Evolutionary conservation across 257 asterid genomes (phyloP).

Genomic region (Ajuga chamaepitys): DNA sequence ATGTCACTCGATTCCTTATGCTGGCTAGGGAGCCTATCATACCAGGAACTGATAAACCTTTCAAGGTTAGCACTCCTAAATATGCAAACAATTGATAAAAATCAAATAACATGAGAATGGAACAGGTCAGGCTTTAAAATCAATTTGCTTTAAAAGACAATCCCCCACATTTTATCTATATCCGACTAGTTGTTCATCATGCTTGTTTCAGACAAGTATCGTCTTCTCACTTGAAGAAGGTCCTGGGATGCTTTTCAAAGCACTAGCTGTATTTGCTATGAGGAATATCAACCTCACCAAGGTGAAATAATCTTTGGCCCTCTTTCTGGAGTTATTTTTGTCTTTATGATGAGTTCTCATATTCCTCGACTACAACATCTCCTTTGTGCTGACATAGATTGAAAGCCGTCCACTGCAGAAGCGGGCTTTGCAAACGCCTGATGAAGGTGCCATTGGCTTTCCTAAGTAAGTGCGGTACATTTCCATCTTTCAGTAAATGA

Average conservation of each 20-base stretch:
- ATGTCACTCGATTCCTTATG: conserved; percentile 94
- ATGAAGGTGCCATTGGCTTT: conserved; percentile 44
- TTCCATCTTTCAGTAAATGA: background rate
- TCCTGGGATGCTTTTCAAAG: conserved; percentile 97
- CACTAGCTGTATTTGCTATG: conserved; percentile 95
- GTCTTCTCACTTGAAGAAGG: conserved; percentile 99
- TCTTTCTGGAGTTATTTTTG: background rate
- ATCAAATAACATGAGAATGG: background rate
- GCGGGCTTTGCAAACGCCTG: conserved; percentile 62
- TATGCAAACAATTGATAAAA: background rate
- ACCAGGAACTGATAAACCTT: conserved; percentile 87
- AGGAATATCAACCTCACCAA: conserved; percentile 91
- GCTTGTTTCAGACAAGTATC: conserved; percentile 71
- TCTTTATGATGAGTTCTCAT: background rate
- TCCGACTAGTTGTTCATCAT: background rate
- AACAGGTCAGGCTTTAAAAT: too few relatives aligned
- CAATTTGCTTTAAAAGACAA: background rate
- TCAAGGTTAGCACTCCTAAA: conserved; percentile 58
- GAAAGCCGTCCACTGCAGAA: conserved; percentile 97
- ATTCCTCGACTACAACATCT: background rate
- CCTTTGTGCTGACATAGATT: conserved; percentile 42
- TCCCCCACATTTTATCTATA: background rate
- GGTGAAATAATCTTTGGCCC: conserved; percentile 32
- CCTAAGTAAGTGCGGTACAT: conserved; percentile 49
- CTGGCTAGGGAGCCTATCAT: conserved; percentile 97